Evolutionary conservation across 2,329 filamentous ascomycete species (phyloP).

Genomic region (Fusarium sp.): DNA sequence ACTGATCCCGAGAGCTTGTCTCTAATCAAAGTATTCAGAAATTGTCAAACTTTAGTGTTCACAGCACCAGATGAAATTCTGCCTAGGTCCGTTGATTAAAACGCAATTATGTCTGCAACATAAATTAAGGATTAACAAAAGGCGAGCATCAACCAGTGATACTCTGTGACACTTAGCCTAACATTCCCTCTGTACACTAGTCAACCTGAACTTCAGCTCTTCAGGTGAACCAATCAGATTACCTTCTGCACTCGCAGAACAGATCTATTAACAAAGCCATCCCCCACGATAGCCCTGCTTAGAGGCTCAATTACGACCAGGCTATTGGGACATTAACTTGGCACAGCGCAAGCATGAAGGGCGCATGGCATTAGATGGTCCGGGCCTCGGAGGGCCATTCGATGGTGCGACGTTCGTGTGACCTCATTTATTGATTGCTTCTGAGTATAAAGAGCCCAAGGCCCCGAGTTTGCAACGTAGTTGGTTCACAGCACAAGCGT

Average conservation of each 20-base stretch:
- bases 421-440: not conserved
- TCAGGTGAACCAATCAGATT: slow-evolving; percentile 30
- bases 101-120: too few species aligned
- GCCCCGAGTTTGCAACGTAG: not conserved
- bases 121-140: not conserved
- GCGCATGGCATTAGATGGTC: slow-evolving; percentile 8
- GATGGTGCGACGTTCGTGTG: slow-evolving; percentile 27
- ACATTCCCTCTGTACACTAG: not conserved
- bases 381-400: slow-evolving; percentile 2
- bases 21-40: not conserved
- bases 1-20: not conserved
- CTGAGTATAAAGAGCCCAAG: slow-evolving; percentile 16
- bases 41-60: not conserved
- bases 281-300: slow-evolving; percentile 24
- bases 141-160: not conserved
- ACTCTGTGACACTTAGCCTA: not conserved
- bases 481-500: not conserved
- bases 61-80: not conserved
- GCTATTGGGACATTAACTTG: slow-evolving; percentile 15
- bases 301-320: slow-evolving; percentile 1
- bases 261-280: slow-evolving; percentile 26
- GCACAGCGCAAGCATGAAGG: slow-evolving; percentile 3
- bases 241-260: not conserved
- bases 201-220: slow-evolving; percentile 18
- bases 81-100: not conserved